These are phyloP conservation scores for Knufia fluminis DNA, from an alignment of 2,329 filamentous ascomycete species.

Conservation along the genomic window DNA sequence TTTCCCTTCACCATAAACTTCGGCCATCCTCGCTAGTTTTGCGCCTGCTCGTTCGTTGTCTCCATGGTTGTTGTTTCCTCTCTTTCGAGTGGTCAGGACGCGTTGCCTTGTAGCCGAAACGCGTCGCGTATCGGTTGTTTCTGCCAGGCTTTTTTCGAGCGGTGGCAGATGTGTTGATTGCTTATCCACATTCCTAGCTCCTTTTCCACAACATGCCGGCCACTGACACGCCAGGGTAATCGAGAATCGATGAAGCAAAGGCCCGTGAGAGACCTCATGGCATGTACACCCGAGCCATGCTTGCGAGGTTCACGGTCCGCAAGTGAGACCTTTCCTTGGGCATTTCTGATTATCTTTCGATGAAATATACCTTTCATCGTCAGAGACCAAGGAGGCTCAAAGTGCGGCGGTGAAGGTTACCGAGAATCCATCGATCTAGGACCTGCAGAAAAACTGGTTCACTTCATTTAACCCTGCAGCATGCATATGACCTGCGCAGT, in stretches of 20 bases:
- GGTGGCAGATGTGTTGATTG: slow-evolving; percentile 6
- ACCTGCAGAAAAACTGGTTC: not conserved
- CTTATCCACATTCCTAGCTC: slow-evolving; percentile 9
- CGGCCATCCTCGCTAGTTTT: slow-evolving; percentile 1
- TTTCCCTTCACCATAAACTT: too few species aligned
- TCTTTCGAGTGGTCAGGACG: not conserved
- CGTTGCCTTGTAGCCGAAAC: not conserved
- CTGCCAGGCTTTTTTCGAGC: not conserved
- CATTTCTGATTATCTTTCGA: not conserved
- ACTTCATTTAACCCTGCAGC: slow-evolving; percentile 22
- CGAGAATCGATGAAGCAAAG: not conserved
- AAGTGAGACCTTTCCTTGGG: not conserved
- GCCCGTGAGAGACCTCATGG: slow-evolving; percentile 5
- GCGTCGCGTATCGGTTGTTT: not conserved
- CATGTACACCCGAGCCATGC: slow-evolving; percentile 1
- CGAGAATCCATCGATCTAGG: not conserved
- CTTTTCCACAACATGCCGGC: not conserved
- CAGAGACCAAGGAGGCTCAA: not conserved
- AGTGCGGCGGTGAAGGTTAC: not conserved
- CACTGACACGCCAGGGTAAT: not conserved
- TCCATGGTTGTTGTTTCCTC: not conserved
- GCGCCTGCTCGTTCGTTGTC: not conserved
- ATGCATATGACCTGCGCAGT: slow-evolving; percentile 17
- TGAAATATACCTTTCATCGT: not conserved
- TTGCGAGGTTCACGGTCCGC: not conserved